Evolutionary conservation across 169 alveolate species (phyloP), one percentile per base, ranked within the genome.

Genomic region (Plasmodium ovale): DNA sequence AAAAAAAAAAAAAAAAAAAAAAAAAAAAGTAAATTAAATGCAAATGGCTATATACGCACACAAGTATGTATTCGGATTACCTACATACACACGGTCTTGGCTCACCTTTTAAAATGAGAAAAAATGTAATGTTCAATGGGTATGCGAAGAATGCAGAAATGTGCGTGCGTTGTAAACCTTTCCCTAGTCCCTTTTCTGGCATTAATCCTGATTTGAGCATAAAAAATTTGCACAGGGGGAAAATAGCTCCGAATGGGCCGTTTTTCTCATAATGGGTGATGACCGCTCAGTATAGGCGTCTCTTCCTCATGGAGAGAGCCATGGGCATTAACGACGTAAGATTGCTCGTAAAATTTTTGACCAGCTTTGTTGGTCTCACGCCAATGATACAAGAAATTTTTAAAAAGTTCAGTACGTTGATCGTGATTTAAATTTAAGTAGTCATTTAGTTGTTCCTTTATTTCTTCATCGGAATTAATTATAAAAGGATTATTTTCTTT

Each of bases 351-450:
- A 64, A 64, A 79, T 25, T 79, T 79, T 68, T 79, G 89, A 2
- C 89, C 89, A 4, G 89, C 89, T 42, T 79, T 79, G 27, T 79
- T 79, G 4, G 89, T 79, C 70, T 79, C 89, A 35, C 89, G 29
- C 89, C 89, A 79, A 12, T 79, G 89, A 27, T 79, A 79, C 47
- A 79, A 42, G 58, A 79, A 79, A 29, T 79, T 79, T 68, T 79
- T 79, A 42, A 79, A 79, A 35, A 64, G 89, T 54, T 79, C 89
- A 5, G 70, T 79, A 25, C 89, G 47, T 39, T 79, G 82, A 14
- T 79, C 89, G 25, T 79, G 89, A 69, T 62, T 64, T 68, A 79
- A 79, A 33, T 79, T 79, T 12, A 79, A 49, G 47, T 79, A 79
- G 31, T 79, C 65, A 42, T 54, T 65, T 29, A 79, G 44, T 1